Evolutionary conservation across 805 yeast genomes (phyloP), one percentile per base, ranked within the genome.

Genomic region (Saccharomyces paradoxus): DNA sequence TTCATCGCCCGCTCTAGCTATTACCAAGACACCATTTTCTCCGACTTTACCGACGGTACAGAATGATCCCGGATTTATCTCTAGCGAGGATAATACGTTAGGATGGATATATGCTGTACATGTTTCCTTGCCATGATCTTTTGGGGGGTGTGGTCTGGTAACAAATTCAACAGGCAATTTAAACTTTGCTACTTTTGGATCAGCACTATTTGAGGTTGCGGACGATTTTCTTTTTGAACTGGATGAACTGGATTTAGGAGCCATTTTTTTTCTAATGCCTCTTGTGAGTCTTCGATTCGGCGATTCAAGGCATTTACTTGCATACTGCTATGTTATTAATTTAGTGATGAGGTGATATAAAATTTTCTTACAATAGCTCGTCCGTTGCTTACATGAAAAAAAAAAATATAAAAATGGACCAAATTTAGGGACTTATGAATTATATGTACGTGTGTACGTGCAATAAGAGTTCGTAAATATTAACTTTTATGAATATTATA

Each of bases 41-140:
- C 81, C 80, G 47, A 74, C 77, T 55, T 76, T 77, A 22, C 75
- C 65, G 2, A 82, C 57, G 46, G 73, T 63, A 14, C 81, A 76
- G 55, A 82, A 63, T 4, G 78, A 73, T 1, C 83, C 83, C 24
- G 67, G 60, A 7, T 63, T 56, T 12, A 80, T 68, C 22, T 79
- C 85, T 27, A 80, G 64, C 0, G 77, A 79, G 52, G 74, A 74
- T 48, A 81, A 66, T 1, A 79, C 71, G 1, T 77, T 75, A 0
- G 76, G 72, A 53, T 79, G 74, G 2, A 82, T 54, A 24, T 67
- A 67, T 0, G 74, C 76, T 53, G 73, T 74, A n/a, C 71, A 61
- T 37, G 67, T 58, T 9, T 72, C 61, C 50, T 75, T 76, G 24
- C 58, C 50, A 44, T 59, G 63, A 7, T 55, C 52, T 4, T 60